These are phyloP conservation scores for Xylariaceae sp. DNA, from an alignment of 2,329 filamentous ascomycete species.

Conservation along the genomic window DNA sequence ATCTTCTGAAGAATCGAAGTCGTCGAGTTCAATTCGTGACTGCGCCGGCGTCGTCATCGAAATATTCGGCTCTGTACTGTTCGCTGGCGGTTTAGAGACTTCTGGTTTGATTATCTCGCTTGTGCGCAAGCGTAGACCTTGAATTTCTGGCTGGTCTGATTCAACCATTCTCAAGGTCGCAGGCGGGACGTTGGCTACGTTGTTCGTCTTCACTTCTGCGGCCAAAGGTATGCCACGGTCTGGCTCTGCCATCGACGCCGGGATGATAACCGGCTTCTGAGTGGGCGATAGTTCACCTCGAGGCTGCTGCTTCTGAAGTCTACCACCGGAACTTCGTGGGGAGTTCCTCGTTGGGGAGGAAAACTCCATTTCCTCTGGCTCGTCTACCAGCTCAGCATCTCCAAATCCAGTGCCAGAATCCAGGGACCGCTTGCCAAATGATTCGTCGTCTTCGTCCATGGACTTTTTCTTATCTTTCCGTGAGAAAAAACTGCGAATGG, in stretches of 20 bases:
- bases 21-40: conserved; percentile 62
- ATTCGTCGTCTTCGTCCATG: conserved; percentile 55
- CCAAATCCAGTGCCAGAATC: conserved; percentile 41
- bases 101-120: conserved; percentile 37
- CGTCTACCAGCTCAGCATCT: conserved; percentile 40
- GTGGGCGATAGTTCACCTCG: conserved; percentile 44
- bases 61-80: conserved; percentile 45
- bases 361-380: conserved; percentile 42
- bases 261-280: conserved; percentile 34
- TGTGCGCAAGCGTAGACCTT: conserved; percentile 35
- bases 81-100: conserved; percentile 39
- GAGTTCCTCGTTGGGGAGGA: conserved; percentile 42
- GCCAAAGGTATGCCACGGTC: conserved; percentile 33
- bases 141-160: conserved; percentile 41
- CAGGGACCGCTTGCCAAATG: conserved; percentile 56
- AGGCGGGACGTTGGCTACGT: conserved; percentile 51
- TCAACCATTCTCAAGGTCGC: conserved; percentile 55
- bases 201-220: conserved; percentile 40
- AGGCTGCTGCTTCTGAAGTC: conserved; percentile 64
- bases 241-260: conserved; percentile 32
- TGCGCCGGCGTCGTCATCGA: conserved; percentile 55
- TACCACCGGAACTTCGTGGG: conserved; percentile 54
- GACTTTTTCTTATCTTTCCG: conserved; percentile 56
- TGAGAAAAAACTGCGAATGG: conserved; percentile 56
- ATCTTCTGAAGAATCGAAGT: conserved; percentile 57